Conservation (phyloP, 2,329 filamentous ascomycete genomes). For the Colletotrichum filicis region DNA sequence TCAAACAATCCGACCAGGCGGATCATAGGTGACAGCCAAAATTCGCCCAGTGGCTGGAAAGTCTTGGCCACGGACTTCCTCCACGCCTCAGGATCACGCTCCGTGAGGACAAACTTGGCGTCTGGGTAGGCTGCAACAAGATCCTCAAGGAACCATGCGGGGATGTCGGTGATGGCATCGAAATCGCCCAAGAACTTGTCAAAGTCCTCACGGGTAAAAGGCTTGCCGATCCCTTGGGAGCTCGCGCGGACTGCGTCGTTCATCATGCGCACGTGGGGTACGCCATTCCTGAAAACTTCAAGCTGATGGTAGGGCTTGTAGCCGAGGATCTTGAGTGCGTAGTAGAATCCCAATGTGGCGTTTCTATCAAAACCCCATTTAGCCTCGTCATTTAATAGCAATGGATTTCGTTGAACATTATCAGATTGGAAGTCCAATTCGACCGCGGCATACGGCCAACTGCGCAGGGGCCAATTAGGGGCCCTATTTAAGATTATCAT, state of each 20-base stretch:
- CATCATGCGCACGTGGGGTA: slow-evolving; percentile 40
- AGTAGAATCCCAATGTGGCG: slow-evolving; percentile 48
- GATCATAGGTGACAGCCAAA: slow-evolving; percentile 5
- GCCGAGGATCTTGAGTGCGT: slow-evolving; percentile 46
- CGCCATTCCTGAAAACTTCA: slow-evolving; percentile 41
- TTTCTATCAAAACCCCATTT: slow-evolving; percentile 38
- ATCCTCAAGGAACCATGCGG: slow-evolving; percentile 44
- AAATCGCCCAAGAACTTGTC: slow-evolving; percentile 52
- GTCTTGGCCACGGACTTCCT: slow-evolving; percentile 43
- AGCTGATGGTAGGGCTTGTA: slow-evolving; percentile 50
- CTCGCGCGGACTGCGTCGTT: slow-evolving; percentile 45
- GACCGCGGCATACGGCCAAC: too few species aligned
- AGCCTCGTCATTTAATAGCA: not conserved
- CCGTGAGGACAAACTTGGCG: slow-evolving; percentile 48
- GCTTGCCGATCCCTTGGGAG: slow-evolving; percentile 40
- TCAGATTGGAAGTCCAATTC: too few species aligned
- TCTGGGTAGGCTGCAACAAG: slow-evolving; percentile 45
- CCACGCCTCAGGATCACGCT: slow-evolving; percentile 48
- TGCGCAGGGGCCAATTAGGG: too few species aligned
- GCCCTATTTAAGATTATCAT: too few species aligned
- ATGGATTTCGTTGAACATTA: too few species aligned
- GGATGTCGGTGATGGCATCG: slow-evolving; percentile 39
- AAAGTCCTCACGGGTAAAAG: slow-evolving; percentile 48
- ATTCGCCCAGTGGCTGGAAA: slow-evolving; percentile 14
- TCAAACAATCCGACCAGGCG: not conserved